Evolutionary conservation across 257 asterid genomes (phyloP).

Genomic region (Primulina eburnea): DNA sequence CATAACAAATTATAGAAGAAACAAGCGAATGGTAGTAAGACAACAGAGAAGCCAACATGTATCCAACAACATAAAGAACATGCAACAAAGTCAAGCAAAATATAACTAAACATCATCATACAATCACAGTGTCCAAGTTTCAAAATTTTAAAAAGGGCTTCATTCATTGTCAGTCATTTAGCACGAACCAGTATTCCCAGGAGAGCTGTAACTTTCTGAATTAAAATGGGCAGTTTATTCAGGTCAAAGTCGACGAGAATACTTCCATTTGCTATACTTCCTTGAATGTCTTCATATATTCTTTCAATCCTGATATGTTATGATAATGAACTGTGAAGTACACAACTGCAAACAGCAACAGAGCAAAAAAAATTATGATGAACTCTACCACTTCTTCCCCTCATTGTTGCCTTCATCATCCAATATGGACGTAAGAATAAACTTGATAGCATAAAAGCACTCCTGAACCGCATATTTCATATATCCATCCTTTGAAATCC

Average conservation of each 20-base stretch:
- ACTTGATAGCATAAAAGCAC: conserved; percentile 61
- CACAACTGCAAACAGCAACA: conserved; percentile 22
- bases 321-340: conserved; percentile 21
- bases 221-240: conserved; percentile 67
- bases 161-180: background rate
- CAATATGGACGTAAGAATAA: conserved; percentile 66
- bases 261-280: conserved; percentile 46
- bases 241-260: conserved; percentile 59
- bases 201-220: conserved; percentile 87
- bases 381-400: conserved; percentile 78
- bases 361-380: conserved; percentile 17
- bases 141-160: background rate
- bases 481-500: conserved; percentile 89
- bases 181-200: conserved; percentile 85
- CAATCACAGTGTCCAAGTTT: background rate
- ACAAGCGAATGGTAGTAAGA: background rate
- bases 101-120: background rate
- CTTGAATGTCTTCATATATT: conserved; percentile 59
- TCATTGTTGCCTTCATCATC: conserved; percentile 79
- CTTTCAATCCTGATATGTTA: conserved; percentile 75
- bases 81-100: background rate
- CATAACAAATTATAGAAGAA: background rate
- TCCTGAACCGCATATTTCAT: conserved; percentile 96
- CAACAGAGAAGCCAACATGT: background rate
- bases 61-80: background rate